Conservation (phyloP, 805 yeast genomes). For the Kurtzmaniella cleridarum region DNA sequence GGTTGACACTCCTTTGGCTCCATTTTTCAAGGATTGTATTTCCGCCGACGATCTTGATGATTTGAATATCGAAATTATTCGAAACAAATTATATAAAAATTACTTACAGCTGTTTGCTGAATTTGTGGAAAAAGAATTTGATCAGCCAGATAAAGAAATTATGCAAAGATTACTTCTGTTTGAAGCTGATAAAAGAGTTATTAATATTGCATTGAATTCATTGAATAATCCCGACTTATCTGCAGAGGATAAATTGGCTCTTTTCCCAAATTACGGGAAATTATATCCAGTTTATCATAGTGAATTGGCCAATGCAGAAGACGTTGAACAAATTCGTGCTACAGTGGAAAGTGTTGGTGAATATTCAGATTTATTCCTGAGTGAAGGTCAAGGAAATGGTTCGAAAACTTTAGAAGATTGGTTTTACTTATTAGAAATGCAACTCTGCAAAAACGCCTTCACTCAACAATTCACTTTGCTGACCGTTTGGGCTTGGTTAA, state of each 20-base stretch:
- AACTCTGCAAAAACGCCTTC: conserved; percentile 83
- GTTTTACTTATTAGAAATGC: conserved; percentile 89
- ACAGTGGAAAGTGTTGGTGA: conserved; percentile 62
- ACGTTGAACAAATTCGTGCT: conserved; percentile 72
- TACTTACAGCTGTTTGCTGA: conserved; percentile 81
- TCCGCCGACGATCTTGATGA: conserved; percentile 89
- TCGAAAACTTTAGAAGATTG: conserved; percentile 84
- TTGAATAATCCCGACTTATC: conserved; percentile 71
- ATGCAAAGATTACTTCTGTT: conserved; percentile 75
- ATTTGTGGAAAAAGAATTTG: conserved; percentile 58
- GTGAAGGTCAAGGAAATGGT: conserved; percentile 26
- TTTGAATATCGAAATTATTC: conserved; percentile 87
- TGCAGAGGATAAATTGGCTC: conserved; percentile 60
- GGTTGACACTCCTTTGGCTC: conserved; percentile 96
- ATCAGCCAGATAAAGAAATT: conserved; percentile 73
- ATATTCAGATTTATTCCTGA: conserved; percentile 51
- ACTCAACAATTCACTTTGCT: conserved; percentile 93
- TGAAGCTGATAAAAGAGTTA: conserved; percentile 93
- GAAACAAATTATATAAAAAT: conserved; percentile 88
- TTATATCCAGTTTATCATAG: conserved; percentile 66
- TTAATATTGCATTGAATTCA: conserved; percentile 87
- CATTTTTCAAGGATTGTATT: conserved; percentile 87
- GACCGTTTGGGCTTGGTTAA: conserved; percentile 94
- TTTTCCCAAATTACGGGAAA: conserved; percentile 80
- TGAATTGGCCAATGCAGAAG: conserved; percentile 72